A percentile compares a stretch with the other conserved stretches of the same genome.
These are phyloP conservation scores for Vitis amurensis DNA, from an alignment of 164 flowering plant species.

Conservation along the genomic window DNA sequence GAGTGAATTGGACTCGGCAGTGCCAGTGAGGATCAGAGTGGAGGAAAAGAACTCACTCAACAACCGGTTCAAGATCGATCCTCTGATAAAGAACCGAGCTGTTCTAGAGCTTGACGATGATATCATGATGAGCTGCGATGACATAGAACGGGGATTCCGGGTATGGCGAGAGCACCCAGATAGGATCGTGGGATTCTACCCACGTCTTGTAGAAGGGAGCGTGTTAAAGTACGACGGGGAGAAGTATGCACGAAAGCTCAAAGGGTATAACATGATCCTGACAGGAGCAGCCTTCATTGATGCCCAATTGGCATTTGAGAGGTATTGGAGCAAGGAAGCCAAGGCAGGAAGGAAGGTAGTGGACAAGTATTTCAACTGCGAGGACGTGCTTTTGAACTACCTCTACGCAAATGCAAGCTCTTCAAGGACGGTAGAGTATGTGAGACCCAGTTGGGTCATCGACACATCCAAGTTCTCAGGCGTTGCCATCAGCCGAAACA, in stretches of 20 bases:
- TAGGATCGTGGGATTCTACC: slow-evolving; percentile 87
- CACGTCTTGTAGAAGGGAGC: slow-evolving; percentile 60
- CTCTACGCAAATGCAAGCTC: slow-evolving; percentile 79
- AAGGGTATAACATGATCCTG: slow-evolving; percentile 85
- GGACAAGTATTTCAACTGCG: slow-evolving; percentile 80
- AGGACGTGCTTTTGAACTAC: slow-evolving; percentile 85
- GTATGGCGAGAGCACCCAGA: slow-evolving; percentile 92
- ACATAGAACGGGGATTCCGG: slow-evolving; percentile 79
- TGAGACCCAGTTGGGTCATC: slow-evolving; percentile 83
- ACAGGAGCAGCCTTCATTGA: slow-evolving; percentile 96
- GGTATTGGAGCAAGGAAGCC: slow-evolving; percentile 80
- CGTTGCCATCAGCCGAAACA: slow-evolving; percentile 82
- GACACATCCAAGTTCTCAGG: slow-evolving; percentile 88
- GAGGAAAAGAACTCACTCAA: slow-evolving; percentile 79
- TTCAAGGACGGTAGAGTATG: slow-evolving; percentile 70
- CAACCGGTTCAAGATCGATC: slow-evolving; percentile 77
- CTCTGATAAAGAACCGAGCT: slow-evolving; percentile 64
- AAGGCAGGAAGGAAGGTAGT: slow-evolving; percentile 64
- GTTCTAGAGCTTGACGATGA: slow-evolving; percentile 97
- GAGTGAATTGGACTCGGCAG: slow-evolving; percentile 74
- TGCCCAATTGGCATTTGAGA: slow-evolving; percentile 47
- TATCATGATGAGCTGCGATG: slow-evolving; percentile 91
- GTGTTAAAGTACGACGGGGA: slow-evolving; percentile 73
- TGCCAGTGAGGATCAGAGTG: slow-evolving; percentile 75
- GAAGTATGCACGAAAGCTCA: slow-evolving; percentile 64